Conservation (phyloP, 306 rosid species). For the Corylus americana region DNA sequence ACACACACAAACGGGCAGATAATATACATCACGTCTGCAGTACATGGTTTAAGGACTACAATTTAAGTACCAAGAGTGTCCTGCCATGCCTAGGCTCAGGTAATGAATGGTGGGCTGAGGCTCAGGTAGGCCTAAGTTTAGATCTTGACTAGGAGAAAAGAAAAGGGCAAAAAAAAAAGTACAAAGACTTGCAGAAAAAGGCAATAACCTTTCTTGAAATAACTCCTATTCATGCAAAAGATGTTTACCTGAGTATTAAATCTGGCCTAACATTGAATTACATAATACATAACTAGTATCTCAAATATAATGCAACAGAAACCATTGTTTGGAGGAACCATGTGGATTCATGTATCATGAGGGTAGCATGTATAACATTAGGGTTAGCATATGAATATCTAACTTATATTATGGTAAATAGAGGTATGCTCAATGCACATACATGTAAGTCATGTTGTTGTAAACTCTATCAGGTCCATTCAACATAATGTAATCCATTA, state of each 20-base stretch:
- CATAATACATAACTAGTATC: background rate
- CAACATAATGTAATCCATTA: conserved; percentile 95
- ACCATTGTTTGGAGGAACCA: background rate
- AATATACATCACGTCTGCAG: too few relatives aligned
- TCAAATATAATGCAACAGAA: background rate
- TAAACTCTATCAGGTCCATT: conserved; percentile 89
- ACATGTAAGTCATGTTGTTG: conserved; percentile 87
- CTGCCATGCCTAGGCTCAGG: too few relatives aligned
- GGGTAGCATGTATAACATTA: background rate
- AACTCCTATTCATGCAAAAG: too few relatives aligned
- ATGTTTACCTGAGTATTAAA: background rate
- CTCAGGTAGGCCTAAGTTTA: too few relatives aligned
- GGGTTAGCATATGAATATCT: background rate
- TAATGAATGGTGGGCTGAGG: too few relatives aligned
- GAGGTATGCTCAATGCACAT: conserved; percentile 46
- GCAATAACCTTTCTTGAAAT: too few relatives aligned
- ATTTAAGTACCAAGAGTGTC: too few relatives aligned
- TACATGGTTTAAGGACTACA: too few relatives aligned
- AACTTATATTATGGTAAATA: conserved; percentile 27
- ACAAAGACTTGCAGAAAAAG: too few relatives aligned
- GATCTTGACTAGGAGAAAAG: too few relatives aligned
- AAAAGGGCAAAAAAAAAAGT: too few relatives aligned
- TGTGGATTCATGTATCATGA: background rate
- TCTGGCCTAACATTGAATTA: background rate
- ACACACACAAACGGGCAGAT: too few relatives aligned